These are phyloP conservation scores for Thalassiosira mediterranea DNA, from an alignment of 352 stramenopile genomes.

Conservation along the genomic window DNA sequence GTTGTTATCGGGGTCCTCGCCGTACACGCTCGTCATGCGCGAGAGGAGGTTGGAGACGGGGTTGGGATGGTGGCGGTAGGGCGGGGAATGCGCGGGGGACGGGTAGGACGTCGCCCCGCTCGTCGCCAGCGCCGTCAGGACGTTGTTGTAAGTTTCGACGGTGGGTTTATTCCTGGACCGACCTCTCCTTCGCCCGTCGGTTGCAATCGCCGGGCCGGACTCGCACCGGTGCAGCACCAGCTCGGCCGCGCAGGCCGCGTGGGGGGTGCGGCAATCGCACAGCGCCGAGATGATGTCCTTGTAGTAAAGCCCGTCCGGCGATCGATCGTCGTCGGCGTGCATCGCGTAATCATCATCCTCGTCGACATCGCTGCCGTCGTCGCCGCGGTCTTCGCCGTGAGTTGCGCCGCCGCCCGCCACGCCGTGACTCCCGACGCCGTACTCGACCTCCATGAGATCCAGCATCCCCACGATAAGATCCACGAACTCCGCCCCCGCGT, in stretches of 20 bases:
- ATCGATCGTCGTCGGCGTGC: constrained; percentile 3
- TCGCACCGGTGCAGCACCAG: constrained; percentile 38
- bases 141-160: constrained; percentile 42
- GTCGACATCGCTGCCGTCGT: not conserved
- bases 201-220: not conserved
- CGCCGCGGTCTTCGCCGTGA: no score
- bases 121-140: constrained; percentile 37
- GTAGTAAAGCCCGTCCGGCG: constrained; percentile 20
- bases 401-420: no score
- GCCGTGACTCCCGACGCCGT: not conserved
- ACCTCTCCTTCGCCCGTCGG: no score
- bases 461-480: constrained; percentile 26
- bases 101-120: not conserved
- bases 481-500: constrained; percentile 26
- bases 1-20: constrained; percentile 9
- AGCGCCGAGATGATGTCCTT: constrained; percentile 44
- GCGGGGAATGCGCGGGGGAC: not conserved
- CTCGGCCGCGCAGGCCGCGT: constrained; percentile 34
- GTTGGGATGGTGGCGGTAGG: constrained; percentile 29
- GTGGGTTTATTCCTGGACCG: no score
- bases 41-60: constrained; percentile 39
- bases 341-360: constrained; percentile 1
- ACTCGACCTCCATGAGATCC: constrained; percentile 26
- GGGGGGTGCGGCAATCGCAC: constrained; percentile 24
- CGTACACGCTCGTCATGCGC: constrained; percentile 35